These are phyloP conservation scores for Trametopsis cervina DNA, from an alignment of 768 basidiomycete genomes.

Conservation along the genomic window DNA sequence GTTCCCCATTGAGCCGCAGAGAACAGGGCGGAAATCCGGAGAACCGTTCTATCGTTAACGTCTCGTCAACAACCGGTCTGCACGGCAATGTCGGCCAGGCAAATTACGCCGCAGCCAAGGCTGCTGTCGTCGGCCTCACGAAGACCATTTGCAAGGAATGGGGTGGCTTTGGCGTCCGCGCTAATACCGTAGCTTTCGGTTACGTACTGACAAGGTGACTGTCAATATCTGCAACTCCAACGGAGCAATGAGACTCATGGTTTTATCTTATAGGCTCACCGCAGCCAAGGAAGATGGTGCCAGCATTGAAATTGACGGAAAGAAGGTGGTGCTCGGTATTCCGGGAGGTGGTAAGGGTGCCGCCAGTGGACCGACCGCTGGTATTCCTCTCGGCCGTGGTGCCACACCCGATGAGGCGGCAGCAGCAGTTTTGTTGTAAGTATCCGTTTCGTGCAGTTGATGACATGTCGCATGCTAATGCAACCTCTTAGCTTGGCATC, in stretches of 20 bases:
- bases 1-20: background rate
- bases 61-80: conserved; percentile 76
- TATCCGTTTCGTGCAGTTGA: conserved; percentile 14
- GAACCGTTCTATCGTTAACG: conserved; percentile 73
- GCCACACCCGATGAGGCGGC: conserved; percentile 75
- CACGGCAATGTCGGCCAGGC: conserved; percentile 85
- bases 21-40: conserved; percentile 39
- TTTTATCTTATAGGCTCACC: conserved; percentile 45
- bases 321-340: conserved; percentile 78
- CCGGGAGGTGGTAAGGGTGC: conserved; percentile 37
- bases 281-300: conserved; percentile 73
- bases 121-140: conserved; percentile 71
- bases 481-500: conserved; percentile 64
- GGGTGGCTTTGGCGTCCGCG: conserved; percentile 77
- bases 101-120: conserved; percentile 77
- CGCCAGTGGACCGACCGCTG: conserved; percentile 32
- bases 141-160: conserved; percentile 88
- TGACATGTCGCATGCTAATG: background rate
- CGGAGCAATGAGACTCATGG: background rate
- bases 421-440: conserved; percentile 68
- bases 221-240: background rate
- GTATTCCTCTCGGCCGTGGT: conserved; percentile 62
- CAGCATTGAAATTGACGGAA: conserved; percentile 72
- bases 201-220: conserved; percentile 65
- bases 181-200: conserved; percentile 77